Evolutionary conservation across 805 yeast genomes (phyloP), one percentile per base, ranked within the genome.

Genomic region (Metschnikowia amazonensis): DNA sequence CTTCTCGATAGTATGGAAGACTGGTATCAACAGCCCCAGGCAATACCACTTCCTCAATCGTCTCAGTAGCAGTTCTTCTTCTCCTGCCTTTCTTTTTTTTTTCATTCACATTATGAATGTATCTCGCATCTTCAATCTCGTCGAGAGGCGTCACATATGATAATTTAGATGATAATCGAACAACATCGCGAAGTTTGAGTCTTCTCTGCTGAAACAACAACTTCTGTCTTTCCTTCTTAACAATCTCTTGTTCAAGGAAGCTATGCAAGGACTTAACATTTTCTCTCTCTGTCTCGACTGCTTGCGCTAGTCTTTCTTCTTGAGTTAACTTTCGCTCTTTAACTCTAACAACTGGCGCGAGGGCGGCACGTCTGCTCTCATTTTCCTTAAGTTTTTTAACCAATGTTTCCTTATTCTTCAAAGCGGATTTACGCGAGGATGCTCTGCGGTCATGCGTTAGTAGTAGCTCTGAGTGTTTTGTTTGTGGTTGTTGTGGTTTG

Each of bases 161-260:
- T n/a, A 76, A 76, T 36, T 60, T 55, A 40, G 83, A 74, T 4
- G 64, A 59, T 37, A 77, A 72, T 38, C 88, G 69, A 9, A 89
- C 60, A 8, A 82, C 80, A 44, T 85, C 76, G 2, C 70, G 70
- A 53, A 94, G 65, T 56, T 79, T 80, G 34, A 70, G 70, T 51
- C 90, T 78, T 55, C 75, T 80, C 58, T 84, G 84, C 47, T 80
- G 72, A 62, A 86, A 79, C 48, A 86, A 66, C 36, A 84, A 88
- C 45, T 90, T 70, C 58, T 90, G 92, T 44, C 77, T 77, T 61
- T 84, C 82, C 60, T 88, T 89, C 57, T 88, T 83, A 38, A 80
- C 82, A 34, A 84, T 69, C 61, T 94, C 99, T 59, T 87, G 92
- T 56, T 90, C 95, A 56, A 84, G 80, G 60, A 86, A 94, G 56